A percentile compares a stretch with the other conserved stretches of the same genome.
phyloP scores from a whole-genome alignment of 345 rosid genomes.

The Citrus sp. region DNA sequence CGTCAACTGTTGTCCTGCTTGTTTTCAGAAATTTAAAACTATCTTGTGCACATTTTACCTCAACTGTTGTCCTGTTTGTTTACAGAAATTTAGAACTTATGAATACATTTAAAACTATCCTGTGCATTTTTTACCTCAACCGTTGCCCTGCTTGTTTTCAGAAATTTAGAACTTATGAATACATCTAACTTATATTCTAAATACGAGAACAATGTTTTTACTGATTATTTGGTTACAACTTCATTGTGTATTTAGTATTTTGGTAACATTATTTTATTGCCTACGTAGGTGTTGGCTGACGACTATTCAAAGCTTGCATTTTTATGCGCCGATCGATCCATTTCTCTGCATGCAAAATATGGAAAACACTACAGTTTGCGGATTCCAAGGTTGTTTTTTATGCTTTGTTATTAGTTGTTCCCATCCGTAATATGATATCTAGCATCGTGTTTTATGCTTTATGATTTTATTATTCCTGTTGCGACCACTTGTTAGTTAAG shows the following conservation, averaged over 20 bases:
- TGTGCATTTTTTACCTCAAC: no score
- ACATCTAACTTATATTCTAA: neutral
- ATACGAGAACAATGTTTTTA: neutral
- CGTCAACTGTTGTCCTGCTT: neutral
- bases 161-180: neutral
- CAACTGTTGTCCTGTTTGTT: no score
- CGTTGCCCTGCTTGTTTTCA: no score
- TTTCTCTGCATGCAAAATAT: slow-evolving; percentile 82
- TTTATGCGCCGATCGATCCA: slow-evolving; percentile 85
- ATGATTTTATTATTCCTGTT: neutral
- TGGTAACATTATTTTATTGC: slow-evolving; percentile 9
- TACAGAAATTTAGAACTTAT: no score
- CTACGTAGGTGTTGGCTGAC: slow-evolving; percentile 60
- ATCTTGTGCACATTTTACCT: no score
- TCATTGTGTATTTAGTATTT: neutral
- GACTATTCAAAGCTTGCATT: slow-evolving; percentile 96
- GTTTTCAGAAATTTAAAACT: neutral
- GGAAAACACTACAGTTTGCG: slow-evolving; percentile 80
- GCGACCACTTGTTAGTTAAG: neutral
- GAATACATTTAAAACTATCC: no score
- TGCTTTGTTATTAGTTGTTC: slow-evolving; percentile 1
- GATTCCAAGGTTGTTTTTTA: slow-evolving; percentile 67
- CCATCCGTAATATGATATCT: neutral
- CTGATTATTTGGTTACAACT: neutral
- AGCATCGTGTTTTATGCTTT: neutral